Conservation (phyloP, 345 rosid species). For the Bruguiera gymnorhiza region DNA sequence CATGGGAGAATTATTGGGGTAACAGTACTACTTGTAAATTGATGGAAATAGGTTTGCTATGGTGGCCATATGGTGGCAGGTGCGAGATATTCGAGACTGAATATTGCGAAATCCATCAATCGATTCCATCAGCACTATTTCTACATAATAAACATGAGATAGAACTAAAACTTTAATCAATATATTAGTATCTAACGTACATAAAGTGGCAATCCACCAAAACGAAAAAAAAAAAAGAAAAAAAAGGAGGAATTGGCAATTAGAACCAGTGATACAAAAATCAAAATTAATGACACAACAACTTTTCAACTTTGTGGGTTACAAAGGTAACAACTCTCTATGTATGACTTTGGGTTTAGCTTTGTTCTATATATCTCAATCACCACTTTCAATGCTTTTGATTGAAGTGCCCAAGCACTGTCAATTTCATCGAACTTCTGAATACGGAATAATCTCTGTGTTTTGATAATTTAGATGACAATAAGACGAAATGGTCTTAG, state of each 20-base stretch:
- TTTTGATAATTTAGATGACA: background rate
- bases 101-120: background rate
- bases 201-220: background rate
- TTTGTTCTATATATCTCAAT: constrained; percentile 2
- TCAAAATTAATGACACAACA: too few relatives aligned
- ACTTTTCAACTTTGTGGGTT: background rate
- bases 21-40: background rate
- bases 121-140: too few relatives aligned
- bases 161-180: too few relatives aligned
- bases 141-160: too few relatives aligned
- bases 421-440: constrained; percentile 24
- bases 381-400: constrained; percentile 26
- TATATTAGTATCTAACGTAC: too few relatives aligned
- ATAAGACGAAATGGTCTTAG: background rate
- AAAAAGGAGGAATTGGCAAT: constrained; percentile 19
- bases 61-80: background rate
- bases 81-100: background rate
- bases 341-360: too few relatives aligned
- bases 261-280: background rate
- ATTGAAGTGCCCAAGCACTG: constrained; percentile 24
- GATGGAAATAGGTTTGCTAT: background rate
- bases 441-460: constrained; percentile 9
- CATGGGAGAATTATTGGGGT: constrained; percentile 22
- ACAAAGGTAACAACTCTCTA: too few relatives aligned
- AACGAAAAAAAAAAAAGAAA: background rate